These are phyloP conservation scores for Carallia pectinifolia DNA, from an alignment of 345 rosid species.

Conservation along the genomic window DNA sequence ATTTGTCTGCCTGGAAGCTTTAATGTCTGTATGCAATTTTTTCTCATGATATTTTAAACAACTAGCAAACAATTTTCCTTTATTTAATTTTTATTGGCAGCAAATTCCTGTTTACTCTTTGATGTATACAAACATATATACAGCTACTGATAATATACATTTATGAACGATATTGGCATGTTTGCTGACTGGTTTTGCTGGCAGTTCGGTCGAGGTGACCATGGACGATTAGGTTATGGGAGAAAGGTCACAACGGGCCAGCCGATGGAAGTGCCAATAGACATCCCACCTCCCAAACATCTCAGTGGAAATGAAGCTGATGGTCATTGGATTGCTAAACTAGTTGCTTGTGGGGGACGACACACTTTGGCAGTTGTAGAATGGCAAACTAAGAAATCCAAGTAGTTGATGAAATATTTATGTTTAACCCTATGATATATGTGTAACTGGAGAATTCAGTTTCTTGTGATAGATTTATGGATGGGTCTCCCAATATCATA, in stretches of 20 bases:
- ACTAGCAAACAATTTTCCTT: too few relatives aligned
- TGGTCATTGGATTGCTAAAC: constrained; percentile 70
- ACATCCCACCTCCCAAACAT: constrained; percentile 50
- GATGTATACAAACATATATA: not conserved
- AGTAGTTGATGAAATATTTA: constrained; percentile 5
- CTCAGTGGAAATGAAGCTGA: constrained; percentile 32
- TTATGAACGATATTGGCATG: not conserved
- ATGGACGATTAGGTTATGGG: constrained; percentile 92
- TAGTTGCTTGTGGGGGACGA: constrained; percentile 90
- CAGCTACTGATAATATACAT: not conserved
- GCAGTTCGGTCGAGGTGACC: constrained; percentile 97
- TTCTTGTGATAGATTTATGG: not conserved
- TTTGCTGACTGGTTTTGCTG: constrained; percentile 17
- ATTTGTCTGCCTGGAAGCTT: too few relatives aligned
- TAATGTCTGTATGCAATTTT: too few relatives aligned
- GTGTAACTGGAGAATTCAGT: not conserved
- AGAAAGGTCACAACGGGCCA: constrained; percentile 87
- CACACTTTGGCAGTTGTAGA: constrained; percentile 84
- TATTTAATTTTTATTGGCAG: not conserved
- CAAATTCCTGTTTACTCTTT: not conserved
- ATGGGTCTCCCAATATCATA: not conserved
- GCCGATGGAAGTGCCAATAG: constrained; percentile 81
- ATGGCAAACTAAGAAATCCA: constrained; percentile 47
- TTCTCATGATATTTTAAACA: too few relatives aligned
- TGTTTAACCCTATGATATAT: not conserved